Evolutionary conservation across 305 asterid genomes (phyloP).

Genomic region (Plantago coronopus): DNA sequence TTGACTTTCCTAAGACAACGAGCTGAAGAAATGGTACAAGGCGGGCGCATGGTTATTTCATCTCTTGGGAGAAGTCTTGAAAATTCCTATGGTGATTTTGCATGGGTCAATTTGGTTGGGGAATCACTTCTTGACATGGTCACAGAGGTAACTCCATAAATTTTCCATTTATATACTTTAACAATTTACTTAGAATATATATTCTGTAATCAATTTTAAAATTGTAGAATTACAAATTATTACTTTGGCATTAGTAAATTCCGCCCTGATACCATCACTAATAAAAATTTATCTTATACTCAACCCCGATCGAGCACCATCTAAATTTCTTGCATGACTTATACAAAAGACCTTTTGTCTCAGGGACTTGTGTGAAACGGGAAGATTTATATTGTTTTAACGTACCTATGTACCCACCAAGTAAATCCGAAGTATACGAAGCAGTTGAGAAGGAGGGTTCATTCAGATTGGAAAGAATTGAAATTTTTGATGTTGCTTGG

Average conservation of each 20-base stretch:
- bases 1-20: slow-evolving; percentile 24
- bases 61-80: slow-evolving; percentile 26
- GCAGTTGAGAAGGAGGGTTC: background rate
- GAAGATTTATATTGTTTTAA: background rate
- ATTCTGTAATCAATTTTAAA: background rate
- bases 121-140: slow-evolving; percentile 30
- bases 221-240: background rate
- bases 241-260: background rate
- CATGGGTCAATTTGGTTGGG: slow-evolving; percentile 20
- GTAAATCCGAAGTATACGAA: background rate
- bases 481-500: background rate
- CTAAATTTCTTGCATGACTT: background rate
- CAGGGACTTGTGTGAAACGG: background rate
- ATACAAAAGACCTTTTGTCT: background rate
- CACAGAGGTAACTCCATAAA: slow-evolving; percentile 17
- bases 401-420: background rate
- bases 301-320: too few species aligned
- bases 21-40: slow-evolving; percentile 24
- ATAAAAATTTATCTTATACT: background rate
- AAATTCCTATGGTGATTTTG: slow-evolving; percentile 27
- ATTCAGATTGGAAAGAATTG: background rate
- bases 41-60: slow-evolving; percentile 32
- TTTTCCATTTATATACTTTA: background rate
- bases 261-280: background rate
- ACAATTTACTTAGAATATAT: too few species aligned